Conservation (phyloP, 2,329 filamentous ascomycete genomes). For the Penicillium expansum region DNA sequence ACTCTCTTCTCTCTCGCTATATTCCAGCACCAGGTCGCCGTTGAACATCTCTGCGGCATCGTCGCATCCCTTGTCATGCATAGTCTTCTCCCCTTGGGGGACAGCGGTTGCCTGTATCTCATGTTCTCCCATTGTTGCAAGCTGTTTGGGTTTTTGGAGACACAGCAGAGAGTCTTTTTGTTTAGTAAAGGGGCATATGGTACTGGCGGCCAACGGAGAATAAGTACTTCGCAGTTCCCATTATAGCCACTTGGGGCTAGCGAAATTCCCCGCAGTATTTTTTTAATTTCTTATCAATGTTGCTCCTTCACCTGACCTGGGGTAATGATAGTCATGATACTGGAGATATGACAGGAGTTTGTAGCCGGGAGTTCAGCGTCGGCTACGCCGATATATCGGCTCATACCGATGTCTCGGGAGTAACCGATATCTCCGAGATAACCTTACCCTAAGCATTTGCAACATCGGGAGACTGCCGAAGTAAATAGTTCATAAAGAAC, state of each 20-base stretch:
- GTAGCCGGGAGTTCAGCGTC: neutral
- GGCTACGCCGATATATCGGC: neutral
- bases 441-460: neutral
- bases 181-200: neutral
- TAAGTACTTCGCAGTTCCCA: neutral
- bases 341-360: neutral
- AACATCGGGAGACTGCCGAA: neutral
- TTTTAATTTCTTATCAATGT: neutral
- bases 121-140: neutral
- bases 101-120: neutral
- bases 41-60: neutral
- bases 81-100: neutral
- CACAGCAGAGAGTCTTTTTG: neutral
- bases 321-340: neutral
- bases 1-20: neutral
- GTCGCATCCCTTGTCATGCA: neutral
- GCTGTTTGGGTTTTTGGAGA: neutral
- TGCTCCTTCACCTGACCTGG: neutral
- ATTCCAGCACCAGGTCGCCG: neutral
- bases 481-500: neutral
- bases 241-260: neutral
- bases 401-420: neutral
- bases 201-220: neutral
- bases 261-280: neutral
- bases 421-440: neutral